Conservation (phyloP, 306 rosid genomes). For the Trifolium pratense region DNA sequence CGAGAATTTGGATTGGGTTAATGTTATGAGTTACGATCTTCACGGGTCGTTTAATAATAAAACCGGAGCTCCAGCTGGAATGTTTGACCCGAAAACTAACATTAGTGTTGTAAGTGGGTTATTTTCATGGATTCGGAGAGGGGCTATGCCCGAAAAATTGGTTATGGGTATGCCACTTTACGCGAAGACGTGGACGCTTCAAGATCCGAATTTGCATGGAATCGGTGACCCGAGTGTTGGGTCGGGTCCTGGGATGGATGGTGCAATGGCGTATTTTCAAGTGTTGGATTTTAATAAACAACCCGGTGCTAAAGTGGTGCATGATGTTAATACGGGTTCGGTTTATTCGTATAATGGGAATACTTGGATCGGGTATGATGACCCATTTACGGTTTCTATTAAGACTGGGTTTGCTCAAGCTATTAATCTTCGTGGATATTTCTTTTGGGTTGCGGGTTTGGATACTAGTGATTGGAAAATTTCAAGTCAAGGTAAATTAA, state of each 20-base stretch:
- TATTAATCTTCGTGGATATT: slow-evolving; percentile 73
- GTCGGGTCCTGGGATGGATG: slow-evolving; percentile 55
- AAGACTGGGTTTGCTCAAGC: slow-evolving; percentile 73
- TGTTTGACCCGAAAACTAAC: slow-evolving; percentile 55
- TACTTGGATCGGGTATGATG: slow-evolving; percentile 66
- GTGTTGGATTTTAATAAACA: slow-evolving; percentile 39
- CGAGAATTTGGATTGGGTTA: slow-evolving; percentile 64
- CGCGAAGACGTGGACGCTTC: slow-evolving; percentile 64
- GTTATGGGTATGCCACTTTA: slow-evolving; percentile 74
- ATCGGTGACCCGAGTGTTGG: slow-evolving; percentile 56
- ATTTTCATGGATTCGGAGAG: slow-evolving; percentile 63
- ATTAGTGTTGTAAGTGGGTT: slow-evolving; percentile 55
- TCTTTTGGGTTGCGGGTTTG: slow-evolving; percentile 73
- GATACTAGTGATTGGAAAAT: slow-evolving; percentile 50
- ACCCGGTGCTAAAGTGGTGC: slow-evolving; percentile 33
- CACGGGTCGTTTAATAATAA: slow-evolving; percentile 57
- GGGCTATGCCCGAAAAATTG: slow-evolving; percentile 45
- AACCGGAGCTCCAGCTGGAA: slow-evolving; percentile 48
- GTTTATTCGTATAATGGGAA: slow-evolving; percentile 50
- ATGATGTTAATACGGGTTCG: slow-evolving; percentile 43
- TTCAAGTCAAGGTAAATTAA: slow-evolving; percentile 41
- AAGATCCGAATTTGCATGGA: slow-evolving; percentile 45
- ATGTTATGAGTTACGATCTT: slow-evolving; percentile 65
- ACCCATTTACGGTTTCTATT: slow-evolving; percentile 36
- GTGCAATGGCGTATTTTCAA: slow-evolving; percentile 46